These are phyloP conservation scores for Salix dunnii DNA, from an alignment of 345 rosid genomes.

Conservation along the genomic window DNA sequence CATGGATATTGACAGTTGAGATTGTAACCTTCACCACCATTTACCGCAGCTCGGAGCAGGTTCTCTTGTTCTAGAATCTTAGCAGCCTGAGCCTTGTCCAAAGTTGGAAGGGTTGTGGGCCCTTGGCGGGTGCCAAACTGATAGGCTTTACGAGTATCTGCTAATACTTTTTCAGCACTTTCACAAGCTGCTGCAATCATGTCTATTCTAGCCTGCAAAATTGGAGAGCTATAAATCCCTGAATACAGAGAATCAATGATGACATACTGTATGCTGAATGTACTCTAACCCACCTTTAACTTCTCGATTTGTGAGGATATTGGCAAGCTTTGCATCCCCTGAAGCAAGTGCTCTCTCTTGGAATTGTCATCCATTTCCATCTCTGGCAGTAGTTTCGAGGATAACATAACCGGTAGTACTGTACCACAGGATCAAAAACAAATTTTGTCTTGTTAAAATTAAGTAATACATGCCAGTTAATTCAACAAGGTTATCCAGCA, in stretches of 20 bases:
- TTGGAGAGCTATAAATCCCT: slow-evolving; percentile 8
- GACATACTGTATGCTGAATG: not conserved
- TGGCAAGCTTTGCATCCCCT: slow-evolving; percentile 75
- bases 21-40: slow-evolving; percentile 63
- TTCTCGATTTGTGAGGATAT: slow-evolving; percentile 67
- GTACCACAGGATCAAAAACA: slow-evolving; percentile 18
- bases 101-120: slow-evolving; percentile 69
- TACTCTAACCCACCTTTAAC: slow-evolving; percentile 51
- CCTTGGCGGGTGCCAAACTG: slow-evolving; percentile 79
- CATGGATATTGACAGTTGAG: not conserved
- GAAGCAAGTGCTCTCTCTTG: slow-evolving; percentile 86
- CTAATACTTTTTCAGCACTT: slow-evolving; percentile 79
- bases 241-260: not conserved
- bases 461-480: not conserved
- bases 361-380: slow-evolving; percentile 84
- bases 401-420: slow-evolving; percentile 95
- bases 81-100: slow-evolving; percentile 82
- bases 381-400: slow-evolving; percentile 86
- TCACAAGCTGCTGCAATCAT: slow-evolving; percentile 93
- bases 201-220: slow-evolving; percentile 68
- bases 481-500: too few species aligned
- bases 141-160: slow-evolving; percentile 86
- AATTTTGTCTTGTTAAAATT: slow-evolving; percentile 1
- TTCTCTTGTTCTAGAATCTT: slow-evolving; percentile 88
- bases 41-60: slow-evolving; percentile 71